phyloP scores from a whole-genome alignment of 495 filamentous ascomycete genomes.

The Tricharina praecox region DNA sequence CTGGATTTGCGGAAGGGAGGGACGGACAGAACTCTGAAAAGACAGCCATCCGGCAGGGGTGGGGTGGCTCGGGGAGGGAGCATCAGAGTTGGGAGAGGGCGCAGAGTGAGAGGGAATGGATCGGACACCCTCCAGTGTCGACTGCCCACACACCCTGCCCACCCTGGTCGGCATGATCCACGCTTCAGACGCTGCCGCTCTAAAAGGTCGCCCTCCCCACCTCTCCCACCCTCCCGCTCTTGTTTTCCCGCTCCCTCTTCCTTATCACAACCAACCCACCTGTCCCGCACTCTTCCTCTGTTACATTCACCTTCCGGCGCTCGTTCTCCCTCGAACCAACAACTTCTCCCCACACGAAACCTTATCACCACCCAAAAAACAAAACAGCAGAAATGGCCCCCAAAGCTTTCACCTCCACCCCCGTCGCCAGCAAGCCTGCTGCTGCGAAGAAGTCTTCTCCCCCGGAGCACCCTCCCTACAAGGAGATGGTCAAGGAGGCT shows the following conservation, averaged over 20 bases:
- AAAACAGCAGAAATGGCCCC: not conserved
- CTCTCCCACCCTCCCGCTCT: not conserved
- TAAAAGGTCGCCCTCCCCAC: not conserved
- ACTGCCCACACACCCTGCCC: too few species aligned
- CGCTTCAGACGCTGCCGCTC: too few species aligned
- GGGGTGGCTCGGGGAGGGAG: not conserved
- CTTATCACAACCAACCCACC: not conserved
- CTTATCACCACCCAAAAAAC: not conserved
- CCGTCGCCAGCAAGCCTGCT: constrained; percentile 28
- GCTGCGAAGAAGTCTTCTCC: constrained; percentile 35
- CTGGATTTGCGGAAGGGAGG: not conserved
- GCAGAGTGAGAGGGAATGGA: not conserved
- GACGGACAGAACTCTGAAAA: not conserved
- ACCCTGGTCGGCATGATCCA: too few species aligned
- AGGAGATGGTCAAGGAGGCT: constrained; percentile 52
- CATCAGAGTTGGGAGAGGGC: not conserved
- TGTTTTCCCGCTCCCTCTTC: not conserved
- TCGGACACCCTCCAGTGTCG: too few species aligned
- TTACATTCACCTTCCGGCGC: too few species aligned
- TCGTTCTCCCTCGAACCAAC: too few species aligned
- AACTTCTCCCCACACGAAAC: constrained; percentile 7
- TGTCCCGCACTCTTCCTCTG: too few species aligned
- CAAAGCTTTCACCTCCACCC: constrained; percentile 15
- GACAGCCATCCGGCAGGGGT: too few species aligned
- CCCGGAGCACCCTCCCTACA: constrained; percentile 42